Percentiles rank a stretch among this genome's conserved stretches.
phyloP scores from a whole-genome alignment of 192 early-diverging fungal genomes.

The Mortierella antarctica region DNA sequence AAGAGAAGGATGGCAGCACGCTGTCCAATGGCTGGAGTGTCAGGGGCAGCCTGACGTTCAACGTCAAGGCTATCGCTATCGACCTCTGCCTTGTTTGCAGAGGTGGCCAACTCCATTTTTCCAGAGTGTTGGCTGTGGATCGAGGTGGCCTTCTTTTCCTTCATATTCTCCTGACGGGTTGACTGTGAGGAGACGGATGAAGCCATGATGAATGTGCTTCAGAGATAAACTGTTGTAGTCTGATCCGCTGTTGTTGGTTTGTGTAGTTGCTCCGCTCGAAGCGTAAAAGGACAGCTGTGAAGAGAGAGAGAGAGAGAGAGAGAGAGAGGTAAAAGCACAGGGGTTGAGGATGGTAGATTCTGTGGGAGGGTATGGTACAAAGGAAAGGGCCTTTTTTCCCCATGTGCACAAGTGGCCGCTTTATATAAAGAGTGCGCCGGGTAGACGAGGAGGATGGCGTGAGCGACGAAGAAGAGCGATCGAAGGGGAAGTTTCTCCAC shows the following conservation, averaged over 20 bases:
- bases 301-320: too few relatives aligned
- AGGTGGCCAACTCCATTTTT: neutral
- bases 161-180: conserved; percentile 12
- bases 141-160: neutral
- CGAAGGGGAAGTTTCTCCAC: too few relatives aligned
- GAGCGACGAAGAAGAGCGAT: too few relatives aligned
- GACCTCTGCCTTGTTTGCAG: neutral
- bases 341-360: too few relatives aligned
- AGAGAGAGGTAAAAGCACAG: too few relatives aligned
- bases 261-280: neutral
- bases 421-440: too few relatives aligned
- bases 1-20: conserved; percentile 37
- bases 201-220: conserved; percentile 4
- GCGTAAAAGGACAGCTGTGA: too few relatives aligned
- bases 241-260: neutral
- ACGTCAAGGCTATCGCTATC: conserved; percentile 19
- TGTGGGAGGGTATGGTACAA: too few relatives aligned
- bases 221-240: neutral
- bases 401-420: too few relatives aligned
- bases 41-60: conserved; percentile 10
- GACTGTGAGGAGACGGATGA: conserved; percentile 28
- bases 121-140: conserved; percentile 1
- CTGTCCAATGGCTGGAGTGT: conserved; percentile 12
- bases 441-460: too few relatives aligned
- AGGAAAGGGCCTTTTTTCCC: too few relatives aligned